Base-by-base conservation (phyloP, 2,329 filamentous ascomycete species). In the Arthrobotrys musiformis region DNA sequence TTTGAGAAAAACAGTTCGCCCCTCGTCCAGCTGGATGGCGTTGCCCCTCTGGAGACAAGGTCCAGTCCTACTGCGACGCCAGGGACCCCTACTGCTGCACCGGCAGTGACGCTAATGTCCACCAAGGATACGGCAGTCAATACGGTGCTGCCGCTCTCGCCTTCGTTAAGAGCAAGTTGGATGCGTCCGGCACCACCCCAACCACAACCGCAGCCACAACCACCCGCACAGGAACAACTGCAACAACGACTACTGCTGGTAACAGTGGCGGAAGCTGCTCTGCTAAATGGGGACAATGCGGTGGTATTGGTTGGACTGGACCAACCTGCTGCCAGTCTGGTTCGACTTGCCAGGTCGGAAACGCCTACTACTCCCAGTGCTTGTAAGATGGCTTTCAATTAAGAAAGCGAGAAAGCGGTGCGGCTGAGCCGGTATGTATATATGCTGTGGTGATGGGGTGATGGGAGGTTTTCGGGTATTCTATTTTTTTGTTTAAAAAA, bases 61-160 rank as follows among this genome's bases (percentile, higher is more conserved):
- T 90, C 80, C 83, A 88, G 81, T 88, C 86, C 22, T 90, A 90
- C 84, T 90, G 88, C 81, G 88, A 90, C 81, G 82, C 86, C 11
- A 81, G 86, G 0, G 88, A 90, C 78, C 88, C 88, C 0, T 90
- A 89, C 83, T 90, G 88, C 85, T 90, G 88, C 83, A 89, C 85
- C 26, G 88, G 88, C 37, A 88, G 83, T 79, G 84, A 89, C 73
- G 83, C 84, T 2, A 84, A 85, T 66, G 85, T 85, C 1, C 88
- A 90, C 81, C 87, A 89, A 81, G 85, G 86, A 0, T 90, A 90
- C 78, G 88, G 87, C 1, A 83, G 81, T 67, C 86, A 86, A 77
- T 90, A 90, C 79, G 89, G 88, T 1, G 82, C 84, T 35, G 84
- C 86, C 52, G 88, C 88, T n/a, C 81, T 90, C 37, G 80, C 83